Evolutionary conservation across 805 yeast species (phyloP).

Genomic region (Wickerhamiella brachini): DNA sequence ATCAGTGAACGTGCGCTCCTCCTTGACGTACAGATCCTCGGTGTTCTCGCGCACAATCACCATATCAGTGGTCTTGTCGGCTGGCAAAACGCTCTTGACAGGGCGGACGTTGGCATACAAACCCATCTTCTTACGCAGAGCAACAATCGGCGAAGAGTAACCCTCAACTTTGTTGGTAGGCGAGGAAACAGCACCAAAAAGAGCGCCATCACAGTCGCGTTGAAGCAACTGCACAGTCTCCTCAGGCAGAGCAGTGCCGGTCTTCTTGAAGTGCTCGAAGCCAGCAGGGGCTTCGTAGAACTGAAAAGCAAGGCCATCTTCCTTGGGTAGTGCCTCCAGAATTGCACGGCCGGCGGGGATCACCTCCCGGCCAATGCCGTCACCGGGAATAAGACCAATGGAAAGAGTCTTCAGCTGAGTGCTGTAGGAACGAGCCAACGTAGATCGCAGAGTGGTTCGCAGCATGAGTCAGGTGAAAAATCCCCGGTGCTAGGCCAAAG

Average conservation of each 20-base stretch:
- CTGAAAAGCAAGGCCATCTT: constrained; percentile 62
- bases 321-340: constrained; percentile 58
- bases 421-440: constrained; percentile 6
- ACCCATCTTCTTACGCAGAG: constrained; percentile 90
- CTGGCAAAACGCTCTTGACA: constrained; percentile 79
- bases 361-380: constrained; percentile 95
- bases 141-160: constrained; percentile 96
- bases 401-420: constrained; percentile 12
- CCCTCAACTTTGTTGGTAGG: constrained; percentile 92
- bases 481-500: not conserved
- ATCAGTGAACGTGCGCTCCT: constrained; percentile 61
- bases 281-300: constrained; percentile 89
- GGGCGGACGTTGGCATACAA: constrained; percentile 96
- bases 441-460: not conserved
- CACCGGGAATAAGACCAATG: constrained; percentile 82
- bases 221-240: constrained; percentile 70
- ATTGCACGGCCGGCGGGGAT: constrained; percentile 92
- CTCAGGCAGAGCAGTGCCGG: constrained; percentile 94
- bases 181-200: constrained; percentile 92
- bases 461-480: not conserved
- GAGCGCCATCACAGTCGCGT: constrained; percentile 86
- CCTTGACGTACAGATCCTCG: constrained; percentile 92
- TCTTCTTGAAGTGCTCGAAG: constrained; percentile 78
- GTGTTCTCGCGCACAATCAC: constrained; percentile 98
- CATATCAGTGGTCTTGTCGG: constrained; percentile 86